These are phyloP conservation scores for Quercus bicolor DNA, from an alignment of 306 rosid genomes.

Conservation along the genomic window DNA sequence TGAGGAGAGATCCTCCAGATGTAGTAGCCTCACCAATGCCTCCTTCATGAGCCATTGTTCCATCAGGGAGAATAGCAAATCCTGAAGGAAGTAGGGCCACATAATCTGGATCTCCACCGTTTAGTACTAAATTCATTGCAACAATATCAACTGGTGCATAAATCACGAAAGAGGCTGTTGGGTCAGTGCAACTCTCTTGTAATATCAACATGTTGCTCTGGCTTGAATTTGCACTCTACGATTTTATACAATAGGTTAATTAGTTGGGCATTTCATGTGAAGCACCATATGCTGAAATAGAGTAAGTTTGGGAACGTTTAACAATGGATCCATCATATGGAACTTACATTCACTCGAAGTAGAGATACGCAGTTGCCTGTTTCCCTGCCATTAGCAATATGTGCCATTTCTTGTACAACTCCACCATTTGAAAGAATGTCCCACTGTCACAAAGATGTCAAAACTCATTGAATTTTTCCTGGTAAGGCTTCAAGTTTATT, in stretches of 20 bases:
- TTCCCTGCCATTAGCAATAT: constrained; percentile 86
- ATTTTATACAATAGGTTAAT: not conserved
- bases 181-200: constrained; percentile 87
- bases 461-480: not conserved
- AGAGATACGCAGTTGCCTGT: constrained; percentile 89
- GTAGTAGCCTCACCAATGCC: constrained; percentile 37
- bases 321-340: not conserved
- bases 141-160: constrained; percentile 91
- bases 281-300: not conserved
- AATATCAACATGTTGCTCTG: constrained; percentile 94
- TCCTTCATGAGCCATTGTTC: constrained; percentile 35
- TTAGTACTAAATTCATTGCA: constrained; percentile 85
- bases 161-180: constrained; percentile 75
- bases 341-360: constrained; percentile 75
- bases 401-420: constrained; percentile 95
- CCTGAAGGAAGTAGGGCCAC: constrained; percentile 97
- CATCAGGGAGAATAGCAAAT: constrained; percentile 91
- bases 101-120: constrained; percentile 92
- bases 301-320: not conserved
- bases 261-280: not conserved
- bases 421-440: constrained; percentile 96
- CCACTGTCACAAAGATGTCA: constrained; percentile 50
- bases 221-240: constrained; percentile 93
- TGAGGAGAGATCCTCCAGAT: constrained; percentile 79
- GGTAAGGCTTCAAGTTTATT: not conserved